Base-by-base conservation (phyloP, 176 grass and related monocot species). In the Musa beccarii region DNA sequence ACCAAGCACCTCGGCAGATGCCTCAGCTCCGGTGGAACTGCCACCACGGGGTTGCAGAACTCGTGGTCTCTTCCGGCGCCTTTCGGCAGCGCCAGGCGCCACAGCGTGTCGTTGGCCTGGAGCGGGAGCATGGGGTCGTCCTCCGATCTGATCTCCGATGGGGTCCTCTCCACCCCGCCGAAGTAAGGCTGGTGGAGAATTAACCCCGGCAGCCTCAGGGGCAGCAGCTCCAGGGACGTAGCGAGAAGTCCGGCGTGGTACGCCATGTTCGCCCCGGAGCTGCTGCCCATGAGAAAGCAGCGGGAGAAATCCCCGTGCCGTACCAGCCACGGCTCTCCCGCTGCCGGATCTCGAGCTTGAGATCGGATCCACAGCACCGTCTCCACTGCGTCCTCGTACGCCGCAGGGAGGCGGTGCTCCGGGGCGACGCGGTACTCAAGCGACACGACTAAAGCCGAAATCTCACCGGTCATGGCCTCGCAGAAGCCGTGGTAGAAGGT, bases 161-260 rank as follows among this genome's bases (percentile, higher is more conserved):
- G 22, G 43, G 84, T 98, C 49, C 86, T 82, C 69, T 84, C 90
- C 5, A 63, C 90, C 63, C 95, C 90, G 56, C 95, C 88, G 24
- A 98, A 63, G 78, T 93, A 98, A 0, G 90, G 90, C 82, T 98
- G 95, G 80, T 98, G 87, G n/a, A 98, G 88, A 29, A 91, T 6
- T 14, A 87, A 16, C 1, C 90, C 90, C 0, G 53, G 24, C 52
- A 98, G 54, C 0, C 8, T n/a, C 66, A 71, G 52, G 14, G 82
- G 75, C 14, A 11, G 59, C 13, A 85, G 63, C 54, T 81, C 75
- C 51, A 76, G 34, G 49, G 19, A 25, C n/a, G 66, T 81, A 24
- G 84, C 59, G 1, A 82, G 81, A 68, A 91, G 21, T 2, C 29
- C 78, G 0, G 86, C 80, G 72, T 84, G 78, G 80, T 93, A 93